A percentile compares a stretch with the other conserved stretches of the same genome.
These are phyloP conservation scores for Anthoceros angustus DNA, from an alignment of 225 moss, liverwort and hornwort species.

Conservation along the genomic window DNA sequence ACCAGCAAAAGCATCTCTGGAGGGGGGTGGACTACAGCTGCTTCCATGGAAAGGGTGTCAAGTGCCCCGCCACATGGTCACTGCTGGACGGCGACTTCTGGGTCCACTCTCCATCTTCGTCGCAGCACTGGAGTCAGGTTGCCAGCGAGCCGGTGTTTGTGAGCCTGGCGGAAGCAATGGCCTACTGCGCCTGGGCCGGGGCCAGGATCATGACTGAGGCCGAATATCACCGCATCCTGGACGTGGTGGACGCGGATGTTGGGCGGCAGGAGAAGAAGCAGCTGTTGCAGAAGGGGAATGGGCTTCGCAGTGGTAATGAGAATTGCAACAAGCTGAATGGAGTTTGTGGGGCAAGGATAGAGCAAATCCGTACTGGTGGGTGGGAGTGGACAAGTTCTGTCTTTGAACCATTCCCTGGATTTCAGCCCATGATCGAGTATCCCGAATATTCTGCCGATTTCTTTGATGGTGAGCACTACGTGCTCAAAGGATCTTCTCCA, in stretches of 20 bases:
- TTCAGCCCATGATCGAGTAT: constrained; percentile 47
- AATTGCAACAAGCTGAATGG: background rate
- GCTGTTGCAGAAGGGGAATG: background rate
- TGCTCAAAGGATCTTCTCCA: constrained; percentile 66
- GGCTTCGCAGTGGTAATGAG: background rate
- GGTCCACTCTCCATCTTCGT: constrained; percentile 32
- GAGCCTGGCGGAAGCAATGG: constrained; percentile 69
- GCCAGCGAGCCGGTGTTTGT: constrained; percentile 45
- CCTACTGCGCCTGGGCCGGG: constrained; percentile 50
- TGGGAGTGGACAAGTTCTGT: constrained; percentile 69
- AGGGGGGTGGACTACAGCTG: constrained; percentile 31
- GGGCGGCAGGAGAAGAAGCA: background rate
- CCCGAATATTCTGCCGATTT: constrained; percentile 64
- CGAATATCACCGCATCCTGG: constrained; percentile 44
- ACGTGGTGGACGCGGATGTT: background rate
- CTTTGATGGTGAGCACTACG: constrained; percentile 59
- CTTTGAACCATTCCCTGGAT: constrained; percentile 56
- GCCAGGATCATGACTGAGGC: constrained; percentile 59
- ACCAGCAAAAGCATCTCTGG: constrained; percentile 33
- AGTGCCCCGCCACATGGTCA: constrained; percentile 66
- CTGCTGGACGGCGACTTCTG: constrained; percentile 35
- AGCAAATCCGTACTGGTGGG: constrained; percentile 33
- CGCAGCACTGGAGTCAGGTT: constrained; percentile 44
- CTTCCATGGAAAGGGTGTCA: constrained; percentile 27
- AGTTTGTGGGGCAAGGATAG: constrained; percentile 16